Conservation (phyloP, 2,329 filamentous ascomycete species). For the Epichloe brachyelytri region DNA sequence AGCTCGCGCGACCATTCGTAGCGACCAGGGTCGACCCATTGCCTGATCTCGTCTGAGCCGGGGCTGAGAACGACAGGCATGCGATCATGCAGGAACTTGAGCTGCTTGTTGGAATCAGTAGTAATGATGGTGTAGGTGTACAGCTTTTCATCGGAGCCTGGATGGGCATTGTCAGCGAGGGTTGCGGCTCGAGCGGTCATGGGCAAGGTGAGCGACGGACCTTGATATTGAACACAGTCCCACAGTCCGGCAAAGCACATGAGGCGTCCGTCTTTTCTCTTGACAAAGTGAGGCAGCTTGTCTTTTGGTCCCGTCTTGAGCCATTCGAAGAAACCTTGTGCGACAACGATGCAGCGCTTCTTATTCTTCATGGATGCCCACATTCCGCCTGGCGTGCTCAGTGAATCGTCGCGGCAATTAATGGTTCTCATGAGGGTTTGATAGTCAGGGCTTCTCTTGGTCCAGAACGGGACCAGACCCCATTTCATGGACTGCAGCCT, state of each 20-base stretch:
- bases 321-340: slow-evolving; percentile 96
- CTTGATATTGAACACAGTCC: slow-evolving; percentile 76
- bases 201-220: slow-evolving; percentile 14
- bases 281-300: slow-evolving; percentile 75
- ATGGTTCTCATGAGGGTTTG: slow-evolving; percentile 73
- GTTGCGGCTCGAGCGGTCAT: no score
- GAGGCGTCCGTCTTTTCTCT: slow-evolving; percentile 65
- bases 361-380: slow-evolving; percentile 84
- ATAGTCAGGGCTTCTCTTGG: slow-evolving; percentile 70
- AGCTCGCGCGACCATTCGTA: slow-evolving; percentile 66
- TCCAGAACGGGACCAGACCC: slow-evolving; percentile 92
- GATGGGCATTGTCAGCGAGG: background rate
- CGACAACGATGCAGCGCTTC: slow-evolving; percentile 78
- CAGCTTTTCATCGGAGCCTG: slow-evolving; percentile 42
- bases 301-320: slow-evolving; percentile 64
- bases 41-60: slow-evolving; percentile 53
- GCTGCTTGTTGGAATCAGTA: slow-evolving; percentile 68
- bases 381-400: slow-evolving; percentile 65
- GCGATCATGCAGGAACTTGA: slow-evolving; percentile 79
- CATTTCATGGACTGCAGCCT: slow-evolving; percentile 91
- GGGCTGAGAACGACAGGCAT: slow-evolving; percentile 91
- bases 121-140: slow-evolving; percentile 95
- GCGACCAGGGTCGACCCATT: slow-evolving; percentile 65
- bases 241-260: slow-evolving; percentile 88
- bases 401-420: slow-evolving; percentile 85